These are phyloP conservation scores for Usnea hakonensis DNA, from an alignment of 495 filamentous ascomycete genomes.

Conservation along the genomic window DNA sequence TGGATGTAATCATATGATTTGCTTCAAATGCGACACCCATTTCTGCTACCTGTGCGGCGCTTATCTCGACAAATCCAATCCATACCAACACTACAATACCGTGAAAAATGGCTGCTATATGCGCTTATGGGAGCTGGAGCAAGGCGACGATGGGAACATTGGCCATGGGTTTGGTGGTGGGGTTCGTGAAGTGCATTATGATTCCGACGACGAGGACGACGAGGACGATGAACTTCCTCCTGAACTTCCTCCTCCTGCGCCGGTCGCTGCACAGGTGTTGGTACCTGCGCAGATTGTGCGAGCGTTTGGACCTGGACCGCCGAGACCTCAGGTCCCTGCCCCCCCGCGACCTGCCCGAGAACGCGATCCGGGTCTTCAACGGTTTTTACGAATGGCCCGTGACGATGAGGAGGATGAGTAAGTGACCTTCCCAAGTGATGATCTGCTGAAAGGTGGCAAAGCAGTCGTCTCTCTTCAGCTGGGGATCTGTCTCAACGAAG, in stretches of 20 bases:
- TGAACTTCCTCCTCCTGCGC: background rate
- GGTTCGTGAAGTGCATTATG: constrained; percentile 20
- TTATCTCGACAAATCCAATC: constrained; percentile 74
- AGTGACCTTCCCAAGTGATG: background rate
- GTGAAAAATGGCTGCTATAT: constrained; percentile 60
- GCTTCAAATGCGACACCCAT: constrained; percentile 79
- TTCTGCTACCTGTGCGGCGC: constrained; percentile 93
- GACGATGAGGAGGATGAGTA: constrained; percentile 55
- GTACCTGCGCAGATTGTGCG: background rate
- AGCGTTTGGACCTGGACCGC: constrained; percentile 5
- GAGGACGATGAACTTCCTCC: constrained; percentile 9
- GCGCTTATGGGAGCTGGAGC: constrained; percentile 83
- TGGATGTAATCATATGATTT: constrained; percentile 98
- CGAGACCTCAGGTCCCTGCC: background rate
- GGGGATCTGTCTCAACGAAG: background rate
- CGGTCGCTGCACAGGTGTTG: background rate
- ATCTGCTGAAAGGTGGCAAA: background rate
- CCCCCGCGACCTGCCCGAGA: constrained; percentile 6
- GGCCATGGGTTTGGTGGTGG: constrained; percentile 47
- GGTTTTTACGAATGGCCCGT: constrained; percentile 46
- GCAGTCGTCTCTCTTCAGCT: background rate
- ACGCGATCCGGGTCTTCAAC: constrained; percentile 35
- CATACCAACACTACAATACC: constrained; percentile 84
- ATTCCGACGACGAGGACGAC: constrained; percentile 33
- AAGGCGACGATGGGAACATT: constrained; percentile 63